Evolutionary conservation across 2,329 filamentous ascomycete genomes (phyloP), one percentile per base, ranked within the genome.

Genomic region (Truncatella angustata): DNA sequence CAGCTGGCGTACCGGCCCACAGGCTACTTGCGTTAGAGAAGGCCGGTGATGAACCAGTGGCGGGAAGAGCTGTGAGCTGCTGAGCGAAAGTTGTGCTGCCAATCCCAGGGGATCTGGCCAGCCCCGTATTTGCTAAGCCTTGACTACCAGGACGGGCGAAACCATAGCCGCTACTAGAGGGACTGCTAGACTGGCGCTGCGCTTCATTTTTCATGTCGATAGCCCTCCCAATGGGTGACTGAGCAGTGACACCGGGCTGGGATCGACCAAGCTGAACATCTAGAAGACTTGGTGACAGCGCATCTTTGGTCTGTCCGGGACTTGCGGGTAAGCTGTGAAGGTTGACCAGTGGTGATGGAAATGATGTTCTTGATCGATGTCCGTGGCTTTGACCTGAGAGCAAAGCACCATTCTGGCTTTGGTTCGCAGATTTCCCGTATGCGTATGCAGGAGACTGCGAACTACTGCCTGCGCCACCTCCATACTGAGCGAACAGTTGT

Each of bases 1-100:
- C 47, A 37, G 48, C 54, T 16, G 76, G 77, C 4, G 76, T 78
- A 30, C 78, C 74, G 36, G 71, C 73, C 52, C 77, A 79, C 20
- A 82, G 58, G 56, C 76, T 80, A 28, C 52, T 49, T 47, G 50
- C 23, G 30, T 43, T 5, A 35, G 53, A 49, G 37, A 43, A 49
- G 35, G 30, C 46, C 14, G 45, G 49, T 4, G 49, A 35, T 5
- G 37, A 21, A 4, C 16, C 37, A 20, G 16, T 51, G 26, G 24
- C 40, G n/a, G 37, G 11, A 45, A 20, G 20, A 20, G 5, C 37
- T 30, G 37, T 12, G 28, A 21, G 20, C 24, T 40, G 36, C 23
- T 50, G 47, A 18, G 47, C n/a, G 12, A 50, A 50, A 12, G 28
- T 16, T 9, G 21, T 30, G n/a, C 14, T 21, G n/a, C n/a, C 21